Conservation (phyloP, 805 yeast genomes). For the Cephaloascus fragrans region DNA sequence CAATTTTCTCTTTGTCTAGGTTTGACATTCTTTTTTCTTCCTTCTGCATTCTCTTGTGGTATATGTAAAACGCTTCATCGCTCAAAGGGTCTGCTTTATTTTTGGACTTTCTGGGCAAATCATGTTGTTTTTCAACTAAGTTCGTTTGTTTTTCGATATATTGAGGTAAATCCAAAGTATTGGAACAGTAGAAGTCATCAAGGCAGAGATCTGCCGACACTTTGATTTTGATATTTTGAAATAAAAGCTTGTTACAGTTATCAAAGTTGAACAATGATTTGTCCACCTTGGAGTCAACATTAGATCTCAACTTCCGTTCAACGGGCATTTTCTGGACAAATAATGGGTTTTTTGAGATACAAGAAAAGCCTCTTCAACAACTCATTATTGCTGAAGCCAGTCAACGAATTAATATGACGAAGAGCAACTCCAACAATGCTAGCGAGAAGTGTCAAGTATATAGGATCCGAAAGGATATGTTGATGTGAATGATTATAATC, state of each 20-base stretch:
- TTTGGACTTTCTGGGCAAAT: slow-evolving; percentile 13
- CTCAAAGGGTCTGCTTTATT: slow-evolving; percentile 27
- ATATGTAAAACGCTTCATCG: slow-evolving; percentile 30
- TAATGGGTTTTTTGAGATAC: no score
- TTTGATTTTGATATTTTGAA: slow-evolving; percentile 8
- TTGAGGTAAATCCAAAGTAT: not conserved
- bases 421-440: no score
- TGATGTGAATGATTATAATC: no score
- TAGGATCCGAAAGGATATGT: no score
- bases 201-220: slow-evolving; percentile 4
- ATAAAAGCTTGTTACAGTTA: slow-evolving; percentile 15
- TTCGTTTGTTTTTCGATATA: slow-evolving; percentile 5
- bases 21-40: slow-evolving; percentile 54
- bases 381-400: no score
- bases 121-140: slow-evolving; percentile 2
- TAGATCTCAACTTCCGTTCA: slow-evolving; percentile 19
- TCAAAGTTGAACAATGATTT: slow-evolving; percentile 23
- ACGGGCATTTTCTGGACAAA: slow-evolving; percentile 2
- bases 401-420: no score
- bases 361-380: no score
- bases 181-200: slow-evolving; percentile 5
- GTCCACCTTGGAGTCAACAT: slow-evolving; percentile 9
- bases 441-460: no score
- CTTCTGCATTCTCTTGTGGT: slow-evolving; percentile 51
- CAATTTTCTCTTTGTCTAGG: slow-evolving; percentile 42